Evolutionary conservation across 2,329 filamentous ascomycete genomes (phyloP).

Genomic region (Verticillium nonalfalfae): DNA sequence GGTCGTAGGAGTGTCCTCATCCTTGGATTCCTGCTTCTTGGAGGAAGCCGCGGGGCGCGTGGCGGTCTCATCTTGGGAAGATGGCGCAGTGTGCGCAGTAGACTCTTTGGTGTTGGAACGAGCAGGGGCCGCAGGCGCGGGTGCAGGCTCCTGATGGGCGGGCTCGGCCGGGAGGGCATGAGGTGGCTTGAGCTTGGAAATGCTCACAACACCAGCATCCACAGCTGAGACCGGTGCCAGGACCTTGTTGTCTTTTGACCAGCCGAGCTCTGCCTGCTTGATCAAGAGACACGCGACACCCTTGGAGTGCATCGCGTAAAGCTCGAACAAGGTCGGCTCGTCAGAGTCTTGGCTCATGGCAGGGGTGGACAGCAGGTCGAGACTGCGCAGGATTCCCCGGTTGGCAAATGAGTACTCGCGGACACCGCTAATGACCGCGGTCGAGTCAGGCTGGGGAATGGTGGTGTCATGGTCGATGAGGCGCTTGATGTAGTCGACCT

Average conservation of each 20-base stretch:
- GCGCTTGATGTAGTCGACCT: slow-evolving; percentile 80
- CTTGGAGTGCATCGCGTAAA: slow-evolving; percentile 96
- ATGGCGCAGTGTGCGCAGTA: slow-evolving; percentile 17
- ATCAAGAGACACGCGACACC: slow-evolving; percentile 87
- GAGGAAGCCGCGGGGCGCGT: slow-evolving; percentile 26
- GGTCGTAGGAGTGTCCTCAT: slow-evolving; percentile 34
- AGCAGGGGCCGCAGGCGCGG: slow-evolving; percentile 19
- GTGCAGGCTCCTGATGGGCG: slow-evolving; percentile 29
- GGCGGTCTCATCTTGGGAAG: slow-evolving; percentile 20
- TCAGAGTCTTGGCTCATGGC: slow-evolving; percentile 56
- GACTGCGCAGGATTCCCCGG: slow-evolving; percentile 79
- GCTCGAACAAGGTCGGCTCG: slow-evolving; percentile 77
- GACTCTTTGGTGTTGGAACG: slow-evolving; percentile 27
- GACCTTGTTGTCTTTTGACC: slow-evolving; percentile 86
- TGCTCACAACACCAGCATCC: slow-evolving; percentile 64
- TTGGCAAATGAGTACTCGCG: slow-evolving; percentile 89
- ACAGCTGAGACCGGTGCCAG: slow-evolving; percentile 72
- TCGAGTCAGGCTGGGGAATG: slow-evolving; percentile 83
- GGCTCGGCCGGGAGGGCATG: slow-evolving; percentile 38
- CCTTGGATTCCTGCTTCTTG: slow-evolving; percentile 37
- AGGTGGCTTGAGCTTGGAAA: slow-evolving; percentile 60
- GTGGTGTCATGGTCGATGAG: slow-evolving; percentile 65
- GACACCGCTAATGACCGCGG: slow-evolving; percentile 94
- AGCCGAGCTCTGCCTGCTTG: slow-evolving; percentile 84
- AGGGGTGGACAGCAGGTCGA: slow-evolving; percentile 77